Conservation (phyloP, 306 rosid genomes). For the Sindora glabra region DNA sequence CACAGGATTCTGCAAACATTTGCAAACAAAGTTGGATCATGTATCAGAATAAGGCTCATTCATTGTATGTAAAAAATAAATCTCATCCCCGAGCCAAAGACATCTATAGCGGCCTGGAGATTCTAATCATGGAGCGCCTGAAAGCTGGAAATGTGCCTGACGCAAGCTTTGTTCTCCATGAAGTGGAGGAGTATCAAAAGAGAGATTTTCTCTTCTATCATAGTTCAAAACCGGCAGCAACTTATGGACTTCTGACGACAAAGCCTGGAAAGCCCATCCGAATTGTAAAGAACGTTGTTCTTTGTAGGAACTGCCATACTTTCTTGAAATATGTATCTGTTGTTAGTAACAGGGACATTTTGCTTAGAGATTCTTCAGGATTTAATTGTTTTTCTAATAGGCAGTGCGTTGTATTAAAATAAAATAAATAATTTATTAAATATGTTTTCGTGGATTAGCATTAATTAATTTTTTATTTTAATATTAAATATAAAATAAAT, state of each 20-base stretch:
- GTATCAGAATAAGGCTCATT: slow-evolving; percentile 49
- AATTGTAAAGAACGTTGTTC: slow-evolving; percentile 61
- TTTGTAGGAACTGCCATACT: slow-evolving; percentile 84
- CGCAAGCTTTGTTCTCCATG: slow-evolving; percentile 72
- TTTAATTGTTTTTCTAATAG: slow-evolving; percentile 74
- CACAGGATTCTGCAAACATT: slow-evolving; percentile 70
- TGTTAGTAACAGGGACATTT: slow-evolving; percentile 51
- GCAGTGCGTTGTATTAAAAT: too few relatives aligned
- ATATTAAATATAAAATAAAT: too few relatives aligned
- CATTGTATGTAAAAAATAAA: slow-evolving; percentile 72
- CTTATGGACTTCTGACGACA: slow-evolving; percentile 60
- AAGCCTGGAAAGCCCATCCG: slow-evolving; percentile 59
- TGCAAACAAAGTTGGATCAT: slow-evolving; percentile 70
- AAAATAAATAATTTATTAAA: too few relatives aligned
- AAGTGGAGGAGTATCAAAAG: slow-evolving; percentile 81
- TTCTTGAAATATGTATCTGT: slow-evolving; percentile 69
- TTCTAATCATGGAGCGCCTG: slow-evolving; percentile 66
- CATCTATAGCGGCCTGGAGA: slow-evolving; percentile 66
- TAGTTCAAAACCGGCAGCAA: slow-evolving; percentile 62
- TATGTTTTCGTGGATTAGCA: slow-evolving; percentile 88
- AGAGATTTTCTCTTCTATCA: slow-evolving; percentile 62
- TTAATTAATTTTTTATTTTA: too few relatives aligned
- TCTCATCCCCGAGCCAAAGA: slow-evolving; percentile 73
- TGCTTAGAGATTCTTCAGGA: slow-evolving; percentile 72
- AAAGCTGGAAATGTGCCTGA: slow-evolving; percentile 79